Evolutionary conservation across 768 basidiomycete genomes (phyloP), one percentile per base, ranked within the genome.

Genomic region (Lentinula edodes): DNA sequence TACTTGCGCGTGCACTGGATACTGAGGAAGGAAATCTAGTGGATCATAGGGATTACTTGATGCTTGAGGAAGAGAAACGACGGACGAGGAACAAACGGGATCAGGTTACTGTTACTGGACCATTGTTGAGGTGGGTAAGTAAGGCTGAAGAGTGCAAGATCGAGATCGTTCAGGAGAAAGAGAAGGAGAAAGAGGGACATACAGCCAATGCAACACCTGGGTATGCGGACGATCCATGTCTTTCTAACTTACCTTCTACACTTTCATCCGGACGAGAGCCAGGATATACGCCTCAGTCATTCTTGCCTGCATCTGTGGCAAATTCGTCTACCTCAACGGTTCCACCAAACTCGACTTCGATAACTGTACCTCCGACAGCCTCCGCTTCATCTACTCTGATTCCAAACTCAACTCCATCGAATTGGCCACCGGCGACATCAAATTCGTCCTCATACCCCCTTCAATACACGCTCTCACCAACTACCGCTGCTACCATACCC

Each of bases 21-120:
- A 91, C 87, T 57, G 93, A 95, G 71, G 93, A 93, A 71, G 86
- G 88, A 0, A 95, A 95, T 69, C 85, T 88, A 20, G 78, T 80
- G 5, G 87, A 91, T 52, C 90, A 95, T 64, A 78, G 83, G 39
- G 83, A 93, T 66, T 95, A 94, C 68, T 83, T 95, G 34, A 82
- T 80, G 54, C 73, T 85, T 2, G 93, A 95, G 66, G 92, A 91
- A 68, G 91, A 92, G 73, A 92, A 90, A 65, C 84, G 91, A 7
- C 85, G 83, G 67, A 9, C 43, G 32, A 84, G 84, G 36, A 87
- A 83, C 28, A 78, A 77, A 16, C 85, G 86, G 28, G 83, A 87
- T 34, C 84, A 88, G 48, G 75, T 80, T n/a, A 70, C 76, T 10
- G 77, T 88, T 7, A 75, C 84, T 32, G 91, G 89, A 0, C 89